phyloP scores from a whole-genome alignment of 2,329 filamentous ascomycete genomes.

The Aspergillus chevalieri region DNA sequence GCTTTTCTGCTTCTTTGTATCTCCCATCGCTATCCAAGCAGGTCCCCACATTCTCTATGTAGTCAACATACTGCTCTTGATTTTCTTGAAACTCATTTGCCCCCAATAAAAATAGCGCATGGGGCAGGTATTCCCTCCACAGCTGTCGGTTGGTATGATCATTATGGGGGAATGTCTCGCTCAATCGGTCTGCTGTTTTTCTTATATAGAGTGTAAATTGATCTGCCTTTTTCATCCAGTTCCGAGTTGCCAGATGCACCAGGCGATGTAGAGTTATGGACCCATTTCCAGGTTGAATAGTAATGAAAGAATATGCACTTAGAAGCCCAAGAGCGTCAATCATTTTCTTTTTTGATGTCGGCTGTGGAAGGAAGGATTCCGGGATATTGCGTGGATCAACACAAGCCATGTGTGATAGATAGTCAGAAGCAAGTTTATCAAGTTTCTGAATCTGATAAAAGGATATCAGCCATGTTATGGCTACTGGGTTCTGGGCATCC shows the following conservation, averaged over 20 bases:
- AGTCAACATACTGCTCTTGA: too few species aligned
- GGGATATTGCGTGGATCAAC: neutral
- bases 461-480: neutral
- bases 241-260: constrained; percentile 7
- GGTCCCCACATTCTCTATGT: too few species aligned
- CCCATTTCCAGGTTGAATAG: neutral
- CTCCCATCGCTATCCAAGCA: neutral
- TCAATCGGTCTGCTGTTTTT: neutral
- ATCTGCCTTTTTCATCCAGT: constrained; percentile 2
- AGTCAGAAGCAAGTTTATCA: neutral
- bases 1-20: constrained; percentile 5
- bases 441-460: neutral
- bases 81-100: too few species aligned
- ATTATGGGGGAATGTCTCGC: neutral
- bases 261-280: constrained; percentile 5
- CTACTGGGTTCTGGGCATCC: neutral
- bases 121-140: neutral
- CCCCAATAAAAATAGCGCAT: too few species aligned
- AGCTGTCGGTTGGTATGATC: constrained; percentile 3
- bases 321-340: neutral
- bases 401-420: neutral
- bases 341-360: neutral
- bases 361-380: neutral
- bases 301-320: neutral
- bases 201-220: constrained; percentile 1